These are phyloP conservation scores for Acacia pycnantha DNA, from an alignment of 331 rosid genomes.

Conservation along the genomic window DNA sequence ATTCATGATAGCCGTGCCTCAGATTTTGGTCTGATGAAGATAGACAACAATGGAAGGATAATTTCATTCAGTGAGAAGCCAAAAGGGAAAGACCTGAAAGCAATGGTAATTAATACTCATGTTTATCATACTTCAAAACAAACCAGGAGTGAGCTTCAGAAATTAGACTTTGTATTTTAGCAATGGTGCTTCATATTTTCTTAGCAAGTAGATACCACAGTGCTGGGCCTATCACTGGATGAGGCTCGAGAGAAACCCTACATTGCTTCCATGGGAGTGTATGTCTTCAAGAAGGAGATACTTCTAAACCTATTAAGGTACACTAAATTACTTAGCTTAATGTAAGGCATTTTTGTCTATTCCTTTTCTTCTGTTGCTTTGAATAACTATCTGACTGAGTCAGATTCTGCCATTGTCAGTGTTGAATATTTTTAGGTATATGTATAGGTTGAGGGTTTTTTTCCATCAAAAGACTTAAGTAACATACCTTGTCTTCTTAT, in stretches of 20 bases:
- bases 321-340: slow-evolving; percentile 5
- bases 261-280: slow-evolving; percentile 99
- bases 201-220: slow-evolving; percentile 56
- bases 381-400: not conserved
- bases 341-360: slow-evolving; percentile 9
- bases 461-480: too few species aligned
- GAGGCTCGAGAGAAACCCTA: slow-evolving; percentile 85
- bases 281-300: slow-evolving; percentile 94
- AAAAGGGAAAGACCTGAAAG: slow-evolving; percentile 67
- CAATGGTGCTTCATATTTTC: slow-evolving; percentile 19
- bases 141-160: slow-evolving; percentile 21
- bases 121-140: slow-evolving; percentile 15
- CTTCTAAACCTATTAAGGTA: slow-evolving; percentile 91
- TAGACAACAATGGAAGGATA: slow-evolving; percentile 86
- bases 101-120: slow-evolving; percentile 41
- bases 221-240: slow-evolving; percentile 75
- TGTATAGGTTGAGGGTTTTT: too few species aligned
- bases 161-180: slow-evolving; percentile 17
- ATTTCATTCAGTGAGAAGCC: slow-evolving; percentile 93
- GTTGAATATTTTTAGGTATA: too few species aligned
- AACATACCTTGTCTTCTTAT: too few species aligned
- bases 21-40: slow-evolving; percentile 95
- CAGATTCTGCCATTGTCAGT: too few species aligned
- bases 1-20: slow-evolving; percentile 81
- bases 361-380: not conserved